Percentiles rank a stretch among this genome's conserved stretches.
phyloP scores from a whole-genome alignment of 2,329 filamentous ascomycete species.

The Fonsecaea erecta region DNA sequence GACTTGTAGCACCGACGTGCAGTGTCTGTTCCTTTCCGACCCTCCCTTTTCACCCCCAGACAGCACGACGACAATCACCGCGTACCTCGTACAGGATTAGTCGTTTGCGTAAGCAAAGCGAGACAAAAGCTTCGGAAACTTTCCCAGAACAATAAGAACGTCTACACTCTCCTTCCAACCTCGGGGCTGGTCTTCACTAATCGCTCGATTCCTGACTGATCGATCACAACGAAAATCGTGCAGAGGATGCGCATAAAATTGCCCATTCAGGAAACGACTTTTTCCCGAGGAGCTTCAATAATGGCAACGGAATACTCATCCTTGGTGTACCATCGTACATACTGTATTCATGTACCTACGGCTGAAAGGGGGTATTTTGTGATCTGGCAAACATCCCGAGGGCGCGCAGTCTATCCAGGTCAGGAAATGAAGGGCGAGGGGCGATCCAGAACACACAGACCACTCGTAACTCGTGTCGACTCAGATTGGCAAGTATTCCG shows the following conservation, averaged over 20 bases:
- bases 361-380: neutral
- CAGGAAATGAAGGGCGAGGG: neutral
- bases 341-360: no score
- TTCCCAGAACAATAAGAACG: neutral
- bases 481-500: neutral
- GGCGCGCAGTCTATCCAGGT: neutral
- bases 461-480: no score
- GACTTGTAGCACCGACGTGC: neutral
- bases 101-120: neutral
- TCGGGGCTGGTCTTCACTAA: neutral
- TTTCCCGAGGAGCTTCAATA: neutral
- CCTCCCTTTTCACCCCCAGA: neutral
- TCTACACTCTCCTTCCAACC: neutral
- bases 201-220: neutral
- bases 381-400: neutral
- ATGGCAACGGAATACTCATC: no score
- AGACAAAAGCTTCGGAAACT: neutral
- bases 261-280: no score
- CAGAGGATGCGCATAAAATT: no score
- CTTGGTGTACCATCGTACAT: no score
- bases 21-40: neutral
- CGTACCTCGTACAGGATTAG: neutral
- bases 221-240: no score
- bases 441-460: neutral
- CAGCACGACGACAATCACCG: neutral